A percentile compares a stretch with the other conserved stretches of the same genome.
Evolutionary conservation across 768 basidiomycete species (phyloP).

Genomic region (Trametes meyenii): DNA sequence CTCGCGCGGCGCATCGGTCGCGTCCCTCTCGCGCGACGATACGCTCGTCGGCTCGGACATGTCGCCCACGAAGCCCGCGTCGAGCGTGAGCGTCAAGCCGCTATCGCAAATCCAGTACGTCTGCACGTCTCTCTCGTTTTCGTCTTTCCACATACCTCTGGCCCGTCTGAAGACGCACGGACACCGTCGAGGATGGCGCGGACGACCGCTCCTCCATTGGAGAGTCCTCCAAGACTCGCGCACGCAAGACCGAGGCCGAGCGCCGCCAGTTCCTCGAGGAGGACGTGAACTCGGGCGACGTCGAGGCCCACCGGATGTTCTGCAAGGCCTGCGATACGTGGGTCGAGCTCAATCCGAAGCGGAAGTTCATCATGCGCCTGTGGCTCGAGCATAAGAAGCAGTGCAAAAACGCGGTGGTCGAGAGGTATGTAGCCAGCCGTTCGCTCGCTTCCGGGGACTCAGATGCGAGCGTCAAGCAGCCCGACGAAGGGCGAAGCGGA

Average conservation of each 20-base stretch:
- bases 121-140: too few species aligned
- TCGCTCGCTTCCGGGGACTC: neutral
- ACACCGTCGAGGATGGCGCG: constrained; percentile 35
- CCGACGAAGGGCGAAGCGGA: constrained; percentile 8
- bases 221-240: constrained; percentile 49
- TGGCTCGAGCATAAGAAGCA: constrained; percentile 63
- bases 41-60: constrained; percentile 8
- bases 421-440: constrained; percentile 5
- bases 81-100: constrained; percentile 17
- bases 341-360: constrained; percentile 57
- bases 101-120: constrained; percentile 16
- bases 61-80: constrained; percentile 18
- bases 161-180: constrained; percentile 12
- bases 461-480: neutral
- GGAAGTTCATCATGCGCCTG: constrained; percentile 57
- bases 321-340: constrained; percentile 61
- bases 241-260: constrained; percentile 57
- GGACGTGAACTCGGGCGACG: constrained; percentile 56
- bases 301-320: constrained; percentile 60
- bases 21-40: constrained; percentile 20
- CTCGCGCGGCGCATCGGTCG: constrained; percentile 27
- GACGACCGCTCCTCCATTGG: constrained; percentile 57
- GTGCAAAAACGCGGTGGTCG: constrained; percentile 41
- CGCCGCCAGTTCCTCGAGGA: constrained; percentile 66
- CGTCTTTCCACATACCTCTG: neutral